phyloP scores from a whole-genome alignment of 2,329 filamentous ascomycete genomes.

The Fonsecaea multimorphosa region DNA sequence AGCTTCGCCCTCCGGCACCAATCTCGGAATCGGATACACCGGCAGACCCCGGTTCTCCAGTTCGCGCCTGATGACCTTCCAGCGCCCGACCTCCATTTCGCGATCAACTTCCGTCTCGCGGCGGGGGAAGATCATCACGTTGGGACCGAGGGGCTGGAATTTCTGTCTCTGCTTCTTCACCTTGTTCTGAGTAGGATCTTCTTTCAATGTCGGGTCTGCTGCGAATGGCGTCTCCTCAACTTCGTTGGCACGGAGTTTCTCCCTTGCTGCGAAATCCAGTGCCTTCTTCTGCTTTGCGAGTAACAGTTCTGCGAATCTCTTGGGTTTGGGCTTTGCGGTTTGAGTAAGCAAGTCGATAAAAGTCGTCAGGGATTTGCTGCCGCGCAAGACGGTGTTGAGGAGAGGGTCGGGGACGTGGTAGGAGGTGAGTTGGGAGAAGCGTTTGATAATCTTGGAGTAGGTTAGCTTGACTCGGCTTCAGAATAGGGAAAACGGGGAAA shows the following conservation, averaged over 20 bases:
- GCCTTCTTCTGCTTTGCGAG: conserved; percentile 29
- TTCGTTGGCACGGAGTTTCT: conserved; percentile 1
- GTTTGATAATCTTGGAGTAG: conserved; percentile 69
- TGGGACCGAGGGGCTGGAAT: conserved; percentile 48
- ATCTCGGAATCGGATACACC: conserved; percentile 51
- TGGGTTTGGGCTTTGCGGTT: conserved; percentile 60
- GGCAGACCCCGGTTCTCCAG: conserved; percentile 68
- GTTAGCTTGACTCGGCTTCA: conserved; percentile 20
- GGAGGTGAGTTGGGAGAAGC: conserved; percentile 80
- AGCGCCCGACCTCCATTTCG: conserved; percentile 73
- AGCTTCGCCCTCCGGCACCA: conserved; percentile 15
- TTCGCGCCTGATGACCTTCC: conserved; percentile 79
- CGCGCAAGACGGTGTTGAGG: conserved; percentile 62
- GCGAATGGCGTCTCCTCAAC: neutral
- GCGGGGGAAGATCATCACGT: conserved; percentile 70
- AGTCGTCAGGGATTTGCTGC: conserved; percentile 61
- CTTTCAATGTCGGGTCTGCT: neutral
- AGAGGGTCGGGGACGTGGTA: conserved; percentile 73
- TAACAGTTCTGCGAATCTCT: conserved; percentile 44
- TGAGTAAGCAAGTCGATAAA: conserved; percentile 43
- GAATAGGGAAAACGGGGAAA: neutral
- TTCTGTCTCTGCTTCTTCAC: conserved; percentile 10
- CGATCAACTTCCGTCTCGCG: conserved; percentile 74
- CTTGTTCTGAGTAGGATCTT: neutral
- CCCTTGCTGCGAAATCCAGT: conserved; percentile 1